Conservation (phyloP, 495 filamentous ascomycete species). For the Coniosporium apollinis region DNA sequence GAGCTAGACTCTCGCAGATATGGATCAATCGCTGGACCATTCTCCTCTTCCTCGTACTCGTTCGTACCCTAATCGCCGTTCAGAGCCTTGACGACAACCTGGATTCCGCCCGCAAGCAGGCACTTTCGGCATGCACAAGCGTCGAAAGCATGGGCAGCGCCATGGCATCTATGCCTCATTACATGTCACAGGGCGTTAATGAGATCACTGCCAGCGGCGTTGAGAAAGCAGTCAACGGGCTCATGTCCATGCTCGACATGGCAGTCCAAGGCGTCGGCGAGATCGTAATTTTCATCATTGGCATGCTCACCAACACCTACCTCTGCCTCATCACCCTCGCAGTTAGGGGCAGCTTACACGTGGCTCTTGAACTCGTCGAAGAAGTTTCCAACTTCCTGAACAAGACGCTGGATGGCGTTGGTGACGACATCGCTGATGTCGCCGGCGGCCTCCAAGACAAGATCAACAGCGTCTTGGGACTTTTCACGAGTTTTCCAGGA, state of each 20-base stretch:
- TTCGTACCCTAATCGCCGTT: conserved; percentile 60
- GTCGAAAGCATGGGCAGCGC: conserved; percentile 91
- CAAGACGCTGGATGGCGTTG: conserved; percentile 46
- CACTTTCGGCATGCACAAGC: conserved; percentile 69
- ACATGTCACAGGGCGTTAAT: conserved; percentile 77
- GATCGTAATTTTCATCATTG: conserved; percentile 76
- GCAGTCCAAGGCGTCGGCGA: conserved; percentile 71
- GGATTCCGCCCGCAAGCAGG: conserved; percentile 56
- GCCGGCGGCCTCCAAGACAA: conserved; percentile 40
- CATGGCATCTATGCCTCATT: conserved; percentile 96
- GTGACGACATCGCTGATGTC: conserved; percentile 42
- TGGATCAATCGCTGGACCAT: conserved; percentile 98
- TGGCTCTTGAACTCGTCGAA: conserved; percentile 48
- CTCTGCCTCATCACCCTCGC: conserved; percentile 71
- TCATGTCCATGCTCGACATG: conserved; percentile 59
- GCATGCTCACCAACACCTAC: conserved; percentile 76
- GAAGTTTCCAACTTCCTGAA: conserved; percentile 60
- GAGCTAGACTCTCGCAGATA: conserved; percentile 77
- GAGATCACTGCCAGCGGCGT: conserved; percentile 61
- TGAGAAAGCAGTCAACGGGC: conserved; percentile 55
- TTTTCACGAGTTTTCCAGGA: conserved; percentile 28
- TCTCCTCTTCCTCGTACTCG: conserved; percentile 67
- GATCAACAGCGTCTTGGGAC: conserved; percentile 27
- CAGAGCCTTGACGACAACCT: conserved; percentile 53
- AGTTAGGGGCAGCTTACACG: conserved; percentile 57